Evolutionary conservation across 2,329 filamentous ascomycete species (phyloP), one percentile per base, ranked within the genome.

Genomic region (Penicillium hordei): DNA sequence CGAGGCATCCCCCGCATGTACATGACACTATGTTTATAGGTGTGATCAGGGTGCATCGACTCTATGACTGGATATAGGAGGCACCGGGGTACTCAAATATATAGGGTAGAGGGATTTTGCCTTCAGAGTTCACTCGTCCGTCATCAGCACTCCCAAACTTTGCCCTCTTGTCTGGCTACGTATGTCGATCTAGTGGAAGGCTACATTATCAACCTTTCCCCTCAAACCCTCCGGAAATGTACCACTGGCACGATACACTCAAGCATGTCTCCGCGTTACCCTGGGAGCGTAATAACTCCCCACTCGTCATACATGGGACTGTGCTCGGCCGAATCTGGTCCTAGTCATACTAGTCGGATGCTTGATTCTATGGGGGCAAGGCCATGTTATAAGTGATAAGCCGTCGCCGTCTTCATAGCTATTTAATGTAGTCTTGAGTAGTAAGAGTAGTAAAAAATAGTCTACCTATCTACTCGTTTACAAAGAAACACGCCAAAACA

Each of bases 191-290:
- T 19, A 36, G 29, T 9, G 13, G 19, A 9, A 39, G 36, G 34
- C 3, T 29, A 27, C 33, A 13, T 0, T 40, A 44, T 25, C 4
- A 23, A 15, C 12, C 43, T 4, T 13, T 27, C 8, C 17, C 33
- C 27, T 50, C 29, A 59, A 60, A 55, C 57, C 57, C 57, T 59
- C 60, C 64, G 64, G 42, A 38, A 44, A 50, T 42, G 54, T 62
- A 56, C 60, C 27, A 60, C 51, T 52, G 48, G 50, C 59, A 55
- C 15, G 21, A 46, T 55, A 43, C 29, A 8, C 27, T 39, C 46
- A 33, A 55, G 23, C 34, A 42, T 55, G 49, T 42, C 39, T 46
- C 43, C 55, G 52, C 62, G 52, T 63, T 52, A 63, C 60, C 60
- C 45, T 48, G 31, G 49, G 40, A 63, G 53, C 45, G 25, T 59